Percentiles rank a stretch among this genome's conserved stretches.
Evolutionary conservation across 495 filamentous ascomycete species (phyloP).

Genomic region (Aspergillus leporis): DNA sequence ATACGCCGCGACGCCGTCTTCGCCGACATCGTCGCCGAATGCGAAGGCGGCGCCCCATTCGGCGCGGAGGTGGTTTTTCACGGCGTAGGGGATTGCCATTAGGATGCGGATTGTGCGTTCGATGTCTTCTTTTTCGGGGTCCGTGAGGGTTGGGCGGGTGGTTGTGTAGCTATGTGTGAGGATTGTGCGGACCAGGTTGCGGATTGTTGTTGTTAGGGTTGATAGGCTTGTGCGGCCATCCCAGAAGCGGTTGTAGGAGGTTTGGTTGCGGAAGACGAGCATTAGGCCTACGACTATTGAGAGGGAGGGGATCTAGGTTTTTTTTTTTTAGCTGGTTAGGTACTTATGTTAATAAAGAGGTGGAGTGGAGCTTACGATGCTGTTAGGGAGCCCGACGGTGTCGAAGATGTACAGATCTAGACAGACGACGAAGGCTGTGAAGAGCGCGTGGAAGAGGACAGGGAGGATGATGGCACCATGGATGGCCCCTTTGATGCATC

Average conservation of each 20-base stretch:
- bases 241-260: slow-evolving; percentile 74
- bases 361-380: slow-evolving; percentile 49
- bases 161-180: slow-evolving; percentile 43
- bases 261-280: slow-evolving; percentile 77
- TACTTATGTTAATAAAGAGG: neutral
- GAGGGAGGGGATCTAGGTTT: slow-evolving; percentile 65
- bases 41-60: slow-evolving; percentile 65
- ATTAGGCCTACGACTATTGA: slow-evolving; percentile 80
- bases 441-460: slow-evolving; percentile 62
- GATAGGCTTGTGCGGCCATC: slow-evolving; percentile 63
- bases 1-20: slow-evolving; percentile 46
- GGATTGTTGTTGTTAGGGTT: slow-evolving; percentile 57
- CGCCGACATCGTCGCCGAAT: slow-evolving; percentile 42
- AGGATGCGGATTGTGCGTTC: slow-evolving; percentile 60
- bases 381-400: slow-evolving; percentile 61
- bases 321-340: neutral
- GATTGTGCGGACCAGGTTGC: slow-evolving; percentile 64
- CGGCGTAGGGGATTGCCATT: slow-evolving; percentile 70
- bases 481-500: slow-evolving; percentile 76
- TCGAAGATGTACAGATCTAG: slow-evolving; percentile 57
- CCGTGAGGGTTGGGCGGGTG: slow-evolving; percentile 24
- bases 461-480: slow-evolving; percentile 65
- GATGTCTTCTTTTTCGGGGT: slow-evolving; percentile 61
- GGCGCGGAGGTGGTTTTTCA: slow-evolving; percentile 73
- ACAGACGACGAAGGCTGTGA: slow-evolving; percentile 63